A percentile compares a stretch with the other conserved stretches of the same genome.
Conservation (phyloP, 1,284 basidiomycete species). For the Rhodotorula sp. region DNA sequence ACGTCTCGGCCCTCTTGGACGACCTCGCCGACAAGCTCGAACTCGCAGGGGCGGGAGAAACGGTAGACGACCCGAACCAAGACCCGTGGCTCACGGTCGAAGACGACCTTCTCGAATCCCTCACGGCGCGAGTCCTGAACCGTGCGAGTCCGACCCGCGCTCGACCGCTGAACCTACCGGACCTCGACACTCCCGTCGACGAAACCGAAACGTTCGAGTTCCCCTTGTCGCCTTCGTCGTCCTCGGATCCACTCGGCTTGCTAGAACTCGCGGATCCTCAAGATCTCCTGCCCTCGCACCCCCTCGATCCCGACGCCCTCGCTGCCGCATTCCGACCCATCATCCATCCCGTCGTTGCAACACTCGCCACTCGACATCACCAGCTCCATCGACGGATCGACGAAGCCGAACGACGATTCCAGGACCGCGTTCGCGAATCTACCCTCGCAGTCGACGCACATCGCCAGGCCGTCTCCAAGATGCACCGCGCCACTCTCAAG, state of each 20-base stretch:
- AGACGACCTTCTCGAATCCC: constrained; percentile 18
- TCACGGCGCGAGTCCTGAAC: constrained; percentile 12
- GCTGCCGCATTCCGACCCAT: not conserved
- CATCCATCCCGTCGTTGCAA: constrained; percentile 19
- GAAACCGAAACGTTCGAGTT: not conserved
- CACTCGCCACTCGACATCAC: constrained; percentile 10
- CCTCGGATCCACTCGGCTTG: constrained; percentile 1
- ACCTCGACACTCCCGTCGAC: not conserved
- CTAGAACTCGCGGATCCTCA: not conserved
- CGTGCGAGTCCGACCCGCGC: constrained; percentile 6
- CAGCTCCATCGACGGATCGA: constrained; percentile 7
- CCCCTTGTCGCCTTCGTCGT: constrained; percentile 18
- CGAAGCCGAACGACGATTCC: constrained; percentile 10
- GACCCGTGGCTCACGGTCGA: constrained; percentile 19
- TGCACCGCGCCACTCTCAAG: constrained; percentile 11
- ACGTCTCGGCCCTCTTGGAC: constrained; percentile 18
- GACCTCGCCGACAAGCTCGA: constrained; percentile 10
- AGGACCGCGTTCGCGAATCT: constrained; percentile 18
- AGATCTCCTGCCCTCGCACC: not conserved
- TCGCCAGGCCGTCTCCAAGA: not conserved
- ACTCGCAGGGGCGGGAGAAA: not conserved
- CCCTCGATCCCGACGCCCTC: constrained; percentile 2
- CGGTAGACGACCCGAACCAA: constrained; percentile 2
- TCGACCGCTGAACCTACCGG: not conserved
- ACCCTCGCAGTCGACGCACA: constrained; percentile 18